These are phyloP conservation scores for Fusarium mexicanum DNA, from an alignment of 2,329 filamentous ascomycete genomes.

Conservation along the genomic window DNA sequence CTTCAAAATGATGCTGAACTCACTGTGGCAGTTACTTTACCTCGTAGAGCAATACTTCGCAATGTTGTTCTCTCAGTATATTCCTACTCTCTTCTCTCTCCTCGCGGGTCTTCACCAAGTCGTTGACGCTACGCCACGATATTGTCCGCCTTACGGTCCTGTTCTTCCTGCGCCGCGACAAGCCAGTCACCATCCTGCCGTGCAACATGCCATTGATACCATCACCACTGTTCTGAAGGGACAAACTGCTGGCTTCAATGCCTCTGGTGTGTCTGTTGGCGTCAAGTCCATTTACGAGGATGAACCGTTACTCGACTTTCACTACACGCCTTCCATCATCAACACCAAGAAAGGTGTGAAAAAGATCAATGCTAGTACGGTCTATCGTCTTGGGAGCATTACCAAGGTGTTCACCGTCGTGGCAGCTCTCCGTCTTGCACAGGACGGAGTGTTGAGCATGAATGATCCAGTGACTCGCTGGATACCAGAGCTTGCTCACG, in stretches of 20 bases:
- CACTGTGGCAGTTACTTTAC: not conserved
- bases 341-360: not conserved
- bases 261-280: not conserved
- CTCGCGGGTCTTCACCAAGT: not conserved
- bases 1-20: fast-evolving
- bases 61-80: not conserved
- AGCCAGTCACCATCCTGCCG: not conserved
- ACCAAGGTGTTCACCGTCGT: not conserved
- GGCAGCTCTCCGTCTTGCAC: not conserved
- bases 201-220: not conserved
- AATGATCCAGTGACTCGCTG: not conserved
- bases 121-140: not conserved
- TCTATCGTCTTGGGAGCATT: slow-evolving; percentile 13
- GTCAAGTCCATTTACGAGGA: slow-evolving; percentile 4
- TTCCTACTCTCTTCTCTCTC: not conserved
- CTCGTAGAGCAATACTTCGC: not conserved
- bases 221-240: not conserved
- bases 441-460: not conserved
- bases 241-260: not conserved
- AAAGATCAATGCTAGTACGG: not conserved
- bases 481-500: not conserved
- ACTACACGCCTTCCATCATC: not conserved
- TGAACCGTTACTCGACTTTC: not conserved
- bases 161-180: not conserved
- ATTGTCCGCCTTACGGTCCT: slow-evolving; percentile 7